These are phyloP conservation scores for Candida dajiaensis DNA, from an alignment of 805 yeast genomes.

Conservation along the genomic window DNA sequence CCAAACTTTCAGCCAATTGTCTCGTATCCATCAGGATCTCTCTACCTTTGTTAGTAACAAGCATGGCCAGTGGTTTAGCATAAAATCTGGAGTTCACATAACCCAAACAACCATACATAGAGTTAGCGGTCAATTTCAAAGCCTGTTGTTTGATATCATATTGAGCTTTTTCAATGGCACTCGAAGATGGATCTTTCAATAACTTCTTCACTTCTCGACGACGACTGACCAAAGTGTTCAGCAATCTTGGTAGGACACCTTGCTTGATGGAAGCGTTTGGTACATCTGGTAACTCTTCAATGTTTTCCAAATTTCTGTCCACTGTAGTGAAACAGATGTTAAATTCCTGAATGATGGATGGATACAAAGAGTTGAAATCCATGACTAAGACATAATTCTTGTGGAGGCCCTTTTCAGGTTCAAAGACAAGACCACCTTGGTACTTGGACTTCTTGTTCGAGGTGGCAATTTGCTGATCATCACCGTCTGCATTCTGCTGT, in stretches of 20 bases:
- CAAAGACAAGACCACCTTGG: constrained; percentile 94
- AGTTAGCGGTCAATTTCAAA: constrained; percentile 91
- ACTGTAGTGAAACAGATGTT: constrained; percentile 97
- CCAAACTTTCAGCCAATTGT: constrained; percentile 82
- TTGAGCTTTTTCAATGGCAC: constrained; percentile 64
- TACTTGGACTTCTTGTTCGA: constrained; percentile 65
- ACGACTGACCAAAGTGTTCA: constrained; percentile 79
- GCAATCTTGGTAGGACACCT: constrained; percentile 83
- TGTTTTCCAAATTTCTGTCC: constrained; percentile 51
- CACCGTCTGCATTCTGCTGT: constrained; percentile 24
- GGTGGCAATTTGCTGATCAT: constrained; percentile 39
- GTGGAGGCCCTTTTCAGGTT: constrained; percentile 92
- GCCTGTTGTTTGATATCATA: constrained; percentile 96
- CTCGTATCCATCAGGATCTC: constrained; percentile 91
- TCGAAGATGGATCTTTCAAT: constrained; percentile 66
- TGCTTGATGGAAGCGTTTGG: constrained; percentile 54
- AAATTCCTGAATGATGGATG: constrained; percentile 94
- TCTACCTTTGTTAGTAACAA: constrained; percentile 92
- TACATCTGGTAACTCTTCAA: constrained; percentile 60
- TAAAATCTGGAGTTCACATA: constrained; percentile 87
- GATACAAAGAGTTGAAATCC: constrained; percentile 98
- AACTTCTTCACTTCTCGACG: constrained; percentile 89
- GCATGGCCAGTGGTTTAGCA: constrained; percentile 93
- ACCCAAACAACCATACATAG: constrained; percentile 99
- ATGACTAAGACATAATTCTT: constrained; percentile 84